These are phyloP conservation scores for Puccinia coronata DNA, from an alignment of 1,284 basidiomycete species.

Conservation along the genomic window DNA sequence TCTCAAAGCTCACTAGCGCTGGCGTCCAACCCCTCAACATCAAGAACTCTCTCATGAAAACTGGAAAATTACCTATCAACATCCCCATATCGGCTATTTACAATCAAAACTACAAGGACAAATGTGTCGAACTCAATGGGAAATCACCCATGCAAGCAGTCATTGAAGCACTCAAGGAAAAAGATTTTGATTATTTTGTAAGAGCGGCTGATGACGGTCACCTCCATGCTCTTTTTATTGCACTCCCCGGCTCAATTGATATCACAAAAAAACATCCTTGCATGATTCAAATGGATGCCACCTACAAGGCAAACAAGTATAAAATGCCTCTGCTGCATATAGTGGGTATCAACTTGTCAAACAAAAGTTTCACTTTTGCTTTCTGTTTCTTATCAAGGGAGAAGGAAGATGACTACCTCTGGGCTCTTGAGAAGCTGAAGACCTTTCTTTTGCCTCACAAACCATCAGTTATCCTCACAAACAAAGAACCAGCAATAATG, in stretches of 20 bases:
- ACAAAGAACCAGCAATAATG: constrained; percentile 23
- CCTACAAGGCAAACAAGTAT: constrained; percentile 10
- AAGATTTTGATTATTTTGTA: not conserved
- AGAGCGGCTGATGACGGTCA: not conserved
- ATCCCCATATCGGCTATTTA: not conserved
- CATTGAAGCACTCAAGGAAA: not conserved
- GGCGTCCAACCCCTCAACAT: not conserved
- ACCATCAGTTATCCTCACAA: not conserved
- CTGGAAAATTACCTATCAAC: not conserved
- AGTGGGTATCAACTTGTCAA: not conserved
- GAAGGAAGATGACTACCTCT: not conserved
- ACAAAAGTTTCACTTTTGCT: not conserved
- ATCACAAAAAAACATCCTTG: not conserved
- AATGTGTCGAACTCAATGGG: not conserved
- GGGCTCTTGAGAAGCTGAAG: constrained; percentile 4
- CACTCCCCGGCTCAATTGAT: not conserved
- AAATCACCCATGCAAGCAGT: not conserved
- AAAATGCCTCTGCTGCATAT: not conserved
- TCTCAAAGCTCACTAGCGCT: not conserved
- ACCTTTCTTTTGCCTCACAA: not conserved
- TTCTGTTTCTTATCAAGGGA: constrained; percentile 24
- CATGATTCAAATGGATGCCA: not conserved
- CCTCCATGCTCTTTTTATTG: not conserved
- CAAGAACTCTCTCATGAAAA: not conserved
- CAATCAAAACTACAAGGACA: not conserved